These are phyloP conservation scores for Senecio squalidus DNA, from an alignment of 140 eudicot species.

Conservation along the genomic window DNA sequence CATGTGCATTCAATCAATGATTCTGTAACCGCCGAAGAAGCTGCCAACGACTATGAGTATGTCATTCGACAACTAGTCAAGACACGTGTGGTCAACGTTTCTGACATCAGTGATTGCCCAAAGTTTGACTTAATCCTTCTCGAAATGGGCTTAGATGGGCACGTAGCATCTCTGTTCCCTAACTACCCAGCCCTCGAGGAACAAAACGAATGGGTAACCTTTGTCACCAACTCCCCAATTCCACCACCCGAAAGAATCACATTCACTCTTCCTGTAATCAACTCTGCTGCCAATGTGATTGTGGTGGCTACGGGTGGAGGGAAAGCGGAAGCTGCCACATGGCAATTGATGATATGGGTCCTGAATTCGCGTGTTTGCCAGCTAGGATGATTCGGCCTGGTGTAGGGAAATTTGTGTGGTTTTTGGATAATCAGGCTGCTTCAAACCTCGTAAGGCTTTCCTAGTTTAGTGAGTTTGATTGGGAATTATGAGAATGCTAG, in stretches of 20 bases:
- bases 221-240: slow-evolving; percentile 25
- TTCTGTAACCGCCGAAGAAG: slow-evolving; percentile 30
- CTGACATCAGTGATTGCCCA: slow-evolving; percentile 30
- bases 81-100: slow-evolving; percentile 23
- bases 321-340: slow-evolving; percentile 32
- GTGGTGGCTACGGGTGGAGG: slow-evolving; percentile 29
- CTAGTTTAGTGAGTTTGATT: slow-evolving; percentile 1
- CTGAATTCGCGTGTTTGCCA: slow-evolving; percentile 21
- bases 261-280: slow-evolving; percentile 34
- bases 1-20: slow-evolving; percentile 28
- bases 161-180: slow-evolving; percentile 32
- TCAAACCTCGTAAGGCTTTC: slow-evolving; percentile 26
- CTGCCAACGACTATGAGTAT: slow-evolving; percentile 22
- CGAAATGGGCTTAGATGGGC: slow-evolving; percentile 35
- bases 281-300: slow-evolving; percentile 32
- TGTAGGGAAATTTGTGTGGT: slow-evolving; percentile 36
- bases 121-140: slow-evolving; percentile 39
- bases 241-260: slow-evolving; percentile 33
- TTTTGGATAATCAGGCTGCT: slow-evolving; percentile 42
- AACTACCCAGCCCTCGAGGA: slow-evolving; percentile 21
- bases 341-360: slow-evolving; percentile 28
- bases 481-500: neutral
- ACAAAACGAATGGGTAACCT: slow-evolving; percentile 32
- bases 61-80: slow-evolving; percentile 27
- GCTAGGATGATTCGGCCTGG: slow-evolving; percentile 39